A percentile compares a stretch with the other conserved stretches of the same genome.
phyloP scores from a whole-genome alignment of 2,329 filamentous ascomycete genomes.

The Paraphaeosphaeria minitans region DNA sequence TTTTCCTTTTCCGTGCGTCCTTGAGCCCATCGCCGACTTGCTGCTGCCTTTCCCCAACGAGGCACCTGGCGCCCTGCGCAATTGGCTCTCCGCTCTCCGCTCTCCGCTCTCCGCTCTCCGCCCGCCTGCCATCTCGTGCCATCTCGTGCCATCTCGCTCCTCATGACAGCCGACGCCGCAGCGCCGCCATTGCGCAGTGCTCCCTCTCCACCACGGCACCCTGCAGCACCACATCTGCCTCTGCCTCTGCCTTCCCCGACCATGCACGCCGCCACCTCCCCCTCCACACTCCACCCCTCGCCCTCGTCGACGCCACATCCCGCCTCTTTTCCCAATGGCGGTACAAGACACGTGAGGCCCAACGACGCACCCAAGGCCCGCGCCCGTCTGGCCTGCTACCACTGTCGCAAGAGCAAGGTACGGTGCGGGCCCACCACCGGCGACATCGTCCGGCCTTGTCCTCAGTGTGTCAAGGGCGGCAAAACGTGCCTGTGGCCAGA shows the following conservation, averaged over 20 bases:
- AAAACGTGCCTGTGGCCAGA: constrained; percentile 71
- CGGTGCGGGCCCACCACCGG: constrained; percentile 69
- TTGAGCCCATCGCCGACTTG: not conserved
- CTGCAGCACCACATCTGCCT: constrained; percentile 24
- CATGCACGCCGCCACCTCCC: constrained; percentile 24
- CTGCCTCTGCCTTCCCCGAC: constrained; percentile 22
- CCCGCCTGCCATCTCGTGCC: not conserved
- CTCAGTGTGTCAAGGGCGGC: constrained; percentile 72
- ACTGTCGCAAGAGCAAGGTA: constrained; percentile 80
- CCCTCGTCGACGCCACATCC: constrained; percentile 33
- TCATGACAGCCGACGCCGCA: constrained; percentile 23
- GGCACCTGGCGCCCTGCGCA: not conserved
- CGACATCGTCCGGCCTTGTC: constrained; percentile 72
- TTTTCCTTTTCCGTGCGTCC: not conserved
- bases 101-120: not conserved
- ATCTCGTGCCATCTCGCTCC: too few relatives aligned
- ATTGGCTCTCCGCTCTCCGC: not conserved
- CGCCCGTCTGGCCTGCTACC: constrained; percentile 78
- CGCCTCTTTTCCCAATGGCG: constrained; percentile 21
- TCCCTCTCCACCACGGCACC: constrained; percentile 19
- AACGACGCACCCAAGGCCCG: constrained; percentile 54
- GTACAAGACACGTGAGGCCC: constrained; percentile 20
- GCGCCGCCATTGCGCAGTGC: constrained; percentile 31
- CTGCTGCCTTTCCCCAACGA: constrained; percentile 22
- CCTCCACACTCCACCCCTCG: constrained; percentile 37